Base-by-base conservation (phyloP, 208 protist species). In the Trypanosoma lewisi region DNA sequence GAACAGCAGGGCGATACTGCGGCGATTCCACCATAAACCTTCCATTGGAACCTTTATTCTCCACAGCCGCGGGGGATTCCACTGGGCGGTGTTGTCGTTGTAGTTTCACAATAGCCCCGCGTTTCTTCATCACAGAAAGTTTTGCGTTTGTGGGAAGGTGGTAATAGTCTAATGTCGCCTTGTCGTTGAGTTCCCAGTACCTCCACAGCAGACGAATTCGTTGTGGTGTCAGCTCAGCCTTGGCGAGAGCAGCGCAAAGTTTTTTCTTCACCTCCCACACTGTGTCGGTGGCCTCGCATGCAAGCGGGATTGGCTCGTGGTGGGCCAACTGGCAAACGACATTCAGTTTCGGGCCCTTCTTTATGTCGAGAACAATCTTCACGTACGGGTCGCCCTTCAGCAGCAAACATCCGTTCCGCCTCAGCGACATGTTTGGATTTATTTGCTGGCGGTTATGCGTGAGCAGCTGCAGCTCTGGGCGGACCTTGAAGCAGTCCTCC, bases 301-400 rank as follows among this genome's bases (percentile, higher is more conserved):
- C 87, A 11, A 89, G 34, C 21, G 78, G 68, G 30, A 89, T 34
- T 0, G 78, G 67, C 37, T 87, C 72, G 50, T 56, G 62, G 39
- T 75, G 63, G 41, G 67, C 17, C 39, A 80, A 55, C 28, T 75
- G 67, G 70, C 83, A 79, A 1, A 85, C 56, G 25, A 94, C 51
- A 59, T 94, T 94, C 27, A 91, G 61, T 55, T 83, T 61, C 27
- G 82, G 61, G 0, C 88, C 88, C 36, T 85, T 83, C 72, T 88
- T 88, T 28, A 90, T 42, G 51, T 70, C 51, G 63, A 78, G 81
- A 4, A 88, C 67, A 12, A 94, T 53, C 65, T 87, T 89, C 45
- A 94, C 73, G 56, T 80, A 92, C 2, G 88, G 88, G 58, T 94
- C 88, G n/a, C 88, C 88, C 58, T 94, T 94, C 17, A 91, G 81